phyloP scores from a whole-genome alignment of 73 alveolate species.

The Tetrahymena thermophila region DNA sequence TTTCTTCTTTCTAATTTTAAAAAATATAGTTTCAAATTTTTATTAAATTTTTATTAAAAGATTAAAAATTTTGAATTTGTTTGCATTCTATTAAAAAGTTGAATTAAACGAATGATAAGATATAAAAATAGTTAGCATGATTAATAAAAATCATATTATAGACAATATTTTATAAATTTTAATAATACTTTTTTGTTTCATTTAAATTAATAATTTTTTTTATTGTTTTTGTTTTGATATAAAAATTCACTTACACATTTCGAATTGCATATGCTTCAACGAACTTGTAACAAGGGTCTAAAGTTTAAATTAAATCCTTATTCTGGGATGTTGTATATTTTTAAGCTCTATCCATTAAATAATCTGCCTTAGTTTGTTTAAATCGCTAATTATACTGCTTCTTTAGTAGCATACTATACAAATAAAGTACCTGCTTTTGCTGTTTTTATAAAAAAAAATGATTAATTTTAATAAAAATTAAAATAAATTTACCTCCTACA shows the following conservation, averaged over 20 bases:
- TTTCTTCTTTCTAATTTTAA: too few species aligned
- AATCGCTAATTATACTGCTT: neutral
- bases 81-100: too few species aligned
- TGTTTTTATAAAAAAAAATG: neutral
- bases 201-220: too few species aligned
- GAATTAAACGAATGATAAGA: too few species aligned
- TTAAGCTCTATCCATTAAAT: neutral
- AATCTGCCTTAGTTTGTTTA: neutral
- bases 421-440: neutral
- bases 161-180: too few species aligned
- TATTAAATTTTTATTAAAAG: too few species aligned
- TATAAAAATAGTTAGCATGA: too few species aligned
- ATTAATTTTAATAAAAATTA: neutral
- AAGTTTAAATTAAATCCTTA: neutral
- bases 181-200: too few species aligned
- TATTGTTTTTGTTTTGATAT: too few species aligned
- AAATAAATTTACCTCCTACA: neutral
- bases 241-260: neutral
- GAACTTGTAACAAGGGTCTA: neutral
- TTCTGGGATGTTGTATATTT: neutral
- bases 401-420: neutral
- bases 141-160: too few species aligned
- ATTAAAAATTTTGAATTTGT: too few species aligned
- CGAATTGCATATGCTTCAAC: neutral
- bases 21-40: too few species aligned